These are phyloP conservation scores for Collariella sp. DNA, from an alignment of 495 filamentous ascomycete genomes.

Conservation along the genomic window DNA sequence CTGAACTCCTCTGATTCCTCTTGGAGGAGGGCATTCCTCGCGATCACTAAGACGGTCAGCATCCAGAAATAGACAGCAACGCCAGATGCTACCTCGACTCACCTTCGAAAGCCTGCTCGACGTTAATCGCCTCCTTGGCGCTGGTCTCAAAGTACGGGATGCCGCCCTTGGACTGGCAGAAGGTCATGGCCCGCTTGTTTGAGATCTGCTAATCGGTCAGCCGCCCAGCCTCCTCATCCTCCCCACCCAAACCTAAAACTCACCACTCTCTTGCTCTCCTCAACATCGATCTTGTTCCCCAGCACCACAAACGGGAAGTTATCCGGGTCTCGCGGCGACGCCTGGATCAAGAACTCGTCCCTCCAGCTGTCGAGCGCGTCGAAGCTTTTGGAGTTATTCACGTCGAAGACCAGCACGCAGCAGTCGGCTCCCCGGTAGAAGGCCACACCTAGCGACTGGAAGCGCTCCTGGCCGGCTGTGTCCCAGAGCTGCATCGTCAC, in stretches of 20 bases:
- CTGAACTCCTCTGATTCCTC: constrained; percentile 91
- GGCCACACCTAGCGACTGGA: constrained; percentile 93
- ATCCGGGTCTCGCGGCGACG: constrained; percentile 90
- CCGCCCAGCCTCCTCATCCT: not conserved
- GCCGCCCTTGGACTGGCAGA: constrained; percentile 92
- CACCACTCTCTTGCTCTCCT: constrained; percentile 91
- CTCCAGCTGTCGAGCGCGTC: constrained; percentile 97
- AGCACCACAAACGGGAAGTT: constrained; percentile 97
- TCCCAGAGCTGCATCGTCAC: constrained; percentile 99
- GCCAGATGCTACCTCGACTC: constrained; percentile 11
- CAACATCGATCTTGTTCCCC: constrained; percentile 98
- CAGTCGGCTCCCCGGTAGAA: constrained; percentile 99
- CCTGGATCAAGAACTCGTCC: constrained; percentile 97
- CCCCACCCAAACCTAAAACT: constrained; percentile 14
- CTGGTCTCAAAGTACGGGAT: constrained; percentile 99
- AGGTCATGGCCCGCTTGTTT: constrained; percentile 88
- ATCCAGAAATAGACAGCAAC: not conserved
- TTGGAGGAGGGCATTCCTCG: constrained; percentile 86
- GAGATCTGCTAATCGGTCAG: constrained; percentile 54
- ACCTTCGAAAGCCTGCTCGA: constrained; percentile 99
- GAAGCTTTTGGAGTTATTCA: constrained; percentile 98
- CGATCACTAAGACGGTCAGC: constrained; percentile 63
- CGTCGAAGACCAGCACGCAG: constrained; percentile 96
- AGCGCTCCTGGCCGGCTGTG: constrained; percentile 94
- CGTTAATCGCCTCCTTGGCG: constrained; percentile 96